Conservation (phyloP, 768 basidiomycete genomes). For the Termitomyces sp. region DNA sequence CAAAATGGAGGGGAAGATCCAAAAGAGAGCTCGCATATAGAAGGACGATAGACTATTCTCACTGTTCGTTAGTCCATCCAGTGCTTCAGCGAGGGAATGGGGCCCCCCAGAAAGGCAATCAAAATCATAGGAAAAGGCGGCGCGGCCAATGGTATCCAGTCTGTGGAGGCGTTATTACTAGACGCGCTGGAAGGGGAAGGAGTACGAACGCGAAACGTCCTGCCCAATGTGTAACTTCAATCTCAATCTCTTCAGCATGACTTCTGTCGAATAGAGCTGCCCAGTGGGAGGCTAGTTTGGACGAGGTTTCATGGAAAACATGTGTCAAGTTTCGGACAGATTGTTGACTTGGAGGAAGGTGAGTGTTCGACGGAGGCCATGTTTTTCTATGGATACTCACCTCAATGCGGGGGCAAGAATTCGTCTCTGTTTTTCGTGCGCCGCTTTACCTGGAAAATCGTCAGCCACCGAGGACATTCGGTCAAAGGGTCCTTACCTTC, state of each 20-base stretch:
- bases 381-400: constrained; percentile 20
- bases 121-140: constrained; percentile 65
- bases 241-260: constrained; percentile 35
- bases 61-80: constrained; percentile 60
- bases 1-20: constrained; percentile 54
- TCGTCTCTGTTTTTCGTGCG: constrained; percentile 53
- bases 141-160: constrained; percentile 55
- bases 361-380: neutral
- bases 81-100: constrained; percentile 45
- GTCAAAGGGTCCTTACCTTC: constrained; percentile 40
- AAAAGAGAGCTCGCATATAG: constrained; percentile 63
- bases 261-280: constrained; percentile 39
- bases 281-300: constrained; percentile 52
- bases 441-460: constrained; percentile 40
- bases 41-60: constrained; percentile 56
- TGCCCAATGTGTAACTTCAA: constrained; percentile 58
- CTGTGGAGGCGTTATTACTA: constrained; percentile 24
- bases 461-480: neutral
- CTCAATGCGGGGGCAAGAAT: constrained; percentile 55
- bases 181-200: neutral
- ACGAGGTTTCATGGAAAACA: constrained; percentile 54
- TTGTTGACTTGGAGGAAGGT: constrained; percentile 34
- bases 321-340: constrained; percentile 48
- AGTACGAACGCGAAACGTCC: constrained; percentile 54
- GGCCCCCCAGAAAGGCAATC: constrained; percentile 48